These are phyloP conservation scores for Marvania coccoides DNA, from an alignment of 139 green algal species.

Conservation along the genomic window DNA sequence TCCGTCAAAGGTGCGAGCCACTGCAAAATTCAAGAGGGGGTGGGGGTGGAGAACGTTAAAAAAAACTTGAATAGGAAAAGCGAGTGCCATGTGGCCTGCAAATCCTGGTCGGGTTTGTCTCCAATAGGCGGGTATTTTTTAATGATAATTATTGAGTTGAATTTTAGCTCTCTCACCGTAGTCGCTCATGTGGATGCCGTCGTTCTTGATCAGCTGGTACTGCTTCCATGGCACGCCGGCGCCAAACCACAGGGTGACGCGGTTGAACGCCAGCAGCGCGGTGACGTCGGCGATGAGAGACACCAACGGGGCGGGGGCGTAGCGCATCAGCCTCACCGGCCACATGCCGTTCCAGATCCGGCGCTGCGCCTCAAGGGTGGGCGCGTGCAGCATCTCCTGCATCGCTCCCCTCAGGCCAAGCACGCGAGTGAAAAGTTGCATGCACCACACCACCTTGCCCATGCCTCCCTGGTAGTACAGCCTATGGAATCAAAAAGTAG, in stretches of 20 bases:
- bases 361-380: conserved; percentile 73
- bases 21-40: too few relatives aligned
- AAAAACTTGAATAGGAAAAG: too few relatives aligned
- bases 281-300: conserved; percentile 52
- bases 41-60: too few relatives aligned
- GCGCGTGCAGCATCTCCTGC: conserved; percentile 57
- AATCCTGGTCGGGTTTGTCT: too few relatives aligned
- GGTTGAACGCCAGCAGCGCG: conserved; percentile 59
- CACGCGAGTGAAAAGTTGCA: conserved; percentile 38
- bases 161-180: too few relatives aligned
- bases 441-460: conserved; percentile 75
- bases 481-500: too few relatives aligned
- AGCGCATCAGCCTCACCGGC: conserved; percentile 57
- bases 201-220: conserved; percentile 84
- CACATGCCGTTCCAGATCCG: conserved; percentile 65
- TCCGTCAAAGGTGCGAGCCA: conserved; percentile 78
- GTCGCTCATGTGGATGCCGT: conserved; percentile 74
- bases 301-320: conserved; percentile 54
- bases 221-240: conserved; percentile 90
- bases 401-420: conserved; percentile 49
- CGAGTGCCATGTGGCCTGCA: too few relatives aligned
- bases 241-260: conserved; percentile 81
- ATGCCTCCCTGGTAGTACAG: conserved; percentile 97
- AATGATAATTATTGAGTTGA: too few relatives aligned
- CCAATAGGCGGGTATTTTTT: too few relatives aligned